A percentile compares a stretch with the other conserved stretches of the same genome.
phyloP scores from a whole-genome alignment of 73 alveolate species.

The Stentor roeselii region DNA sequence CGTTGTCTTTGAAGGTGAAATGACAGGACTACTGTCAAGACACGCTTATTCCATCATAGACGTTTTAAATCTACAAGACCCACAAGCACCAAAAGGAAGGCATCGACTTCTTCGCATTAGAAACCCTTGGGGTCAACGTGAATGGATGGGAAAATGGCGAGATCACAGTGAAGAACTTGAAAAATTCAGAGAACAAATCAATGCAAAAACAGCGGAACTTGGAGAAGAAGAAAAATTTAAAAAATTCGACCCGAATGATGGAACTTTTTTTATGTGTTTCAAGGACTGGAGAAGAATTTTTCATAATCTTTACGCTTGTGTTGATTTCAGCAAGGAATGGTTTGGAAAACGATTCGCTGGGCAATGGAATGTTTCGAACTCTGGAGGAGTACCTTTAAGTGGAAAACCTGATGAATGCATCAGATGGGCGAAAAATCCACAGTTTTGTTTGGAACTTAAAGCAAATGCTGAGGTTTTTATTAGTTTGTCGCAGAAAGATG shows the following conservation, averaged over 20 bases:
- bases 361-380: constrained; percentile 60
- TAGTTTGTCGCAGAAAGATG: constrained; percentile 84
- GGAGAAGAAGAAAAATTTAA: constrained; percentile 65
- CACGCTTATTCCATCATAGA: constrained; percentile 97
- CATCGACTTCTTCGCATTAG: constrained; percentile 68
- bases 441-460: constrained; percentile 30
- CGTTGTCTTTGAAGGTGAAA: constrained; percentile 76
- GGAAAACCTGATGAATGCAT: constrained; percentile 43
- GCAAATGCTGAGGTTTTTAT: constrained; percentile 71
- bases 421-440: constrained; percentile 79
- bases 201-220: constrained; percentile 45
- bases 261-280: constrained; percentile 94
- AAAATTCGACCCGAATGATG: constrained; percentile 87
- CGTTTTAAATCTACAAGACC: constrained; percentile 77
- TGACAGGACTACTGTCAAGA: constrained; percentile 88
- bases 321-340: constrained; percentile 86
- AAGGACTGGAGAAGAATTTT: constrained; percentile 79
- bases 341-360: constrained; percentile 76
- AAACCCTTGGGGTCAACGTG: constrained; percentile 90
- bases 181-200: constrained; percentile 42
- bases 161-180: constrained; percentile 35
- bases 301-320: constrained; percentile 40
- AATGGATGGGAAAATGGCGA: constrained; percentile 92
- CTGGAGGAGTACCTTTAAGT: constrained; percentile 88
- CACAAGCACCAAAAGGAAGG: constrained; percentile 48